These are phyloP conservation scores for Venturia oleaginea DNA, from an alignment of 2,329 filamentous ascomycete genomes.

Conservation along the genomic window DNA sequence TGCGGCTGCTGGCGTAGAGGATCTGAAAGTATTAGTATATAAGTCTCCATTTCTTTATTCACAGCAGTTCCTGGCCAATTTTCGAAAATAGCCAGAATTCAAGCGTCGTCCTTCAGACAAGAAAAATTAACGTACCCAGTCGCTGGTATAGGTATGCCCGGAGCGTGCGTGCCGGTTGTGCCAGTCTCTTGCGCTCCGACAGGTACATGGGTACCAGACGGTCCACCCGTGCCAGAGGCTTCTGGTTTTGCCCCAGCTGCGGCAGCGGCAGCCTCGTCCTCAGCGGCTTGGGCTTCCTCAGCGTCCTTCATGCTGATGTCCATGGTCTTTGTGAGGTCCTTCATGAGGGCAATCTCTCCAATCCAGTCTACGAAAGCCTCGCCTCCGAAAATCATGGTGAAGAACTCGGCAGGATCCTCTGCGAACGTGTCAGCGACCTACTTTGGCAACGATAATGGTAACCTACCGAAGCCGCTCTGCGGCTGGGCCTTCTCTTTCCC, in stretches of 20 bases:
- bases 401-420: conserved; percentile 94
- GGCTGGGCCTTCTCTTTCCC: conserved; percentile 93
- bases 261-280: conserved; percentile 39
- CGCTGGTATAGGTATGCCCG: not conserved
- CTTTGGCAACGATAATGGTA: not conserved
- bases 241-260: conserved; percentile 43
- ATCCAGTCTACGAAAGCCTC: conserved; percentile 95
- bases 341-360: conserved; percentile 97
- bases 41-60: not conserved
- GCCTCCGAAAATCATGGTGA: conserved; percentile 95
- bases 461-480: conserved; percentile 71
- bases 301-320: conserved; percentile 84
- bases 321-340: conserved; percentile 96
- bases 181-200: conserved; percentile 18
- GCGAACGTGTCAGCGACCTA: conserved; percentile 15
- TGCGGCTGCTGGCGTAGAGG: not conserved
- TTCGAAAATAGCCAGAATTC: not conserved
- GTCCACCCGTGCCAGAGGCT: conserved; percentile 16
- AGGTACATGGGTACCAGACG: conserved; percentile 15
- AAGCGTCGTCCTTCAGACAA: not conserved
- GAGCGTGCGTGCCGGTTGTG: conserved; percentile 14
- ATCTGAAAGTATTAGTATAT: not conserved
- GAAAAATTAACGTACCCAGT: not conserved
- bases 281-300: conserved; percentile 65
- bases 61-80: not conserved